Evolutionary conservation across 306 rosid genomes (phyloP).

Genomic region (Pyrus betulifolia): DNA sequence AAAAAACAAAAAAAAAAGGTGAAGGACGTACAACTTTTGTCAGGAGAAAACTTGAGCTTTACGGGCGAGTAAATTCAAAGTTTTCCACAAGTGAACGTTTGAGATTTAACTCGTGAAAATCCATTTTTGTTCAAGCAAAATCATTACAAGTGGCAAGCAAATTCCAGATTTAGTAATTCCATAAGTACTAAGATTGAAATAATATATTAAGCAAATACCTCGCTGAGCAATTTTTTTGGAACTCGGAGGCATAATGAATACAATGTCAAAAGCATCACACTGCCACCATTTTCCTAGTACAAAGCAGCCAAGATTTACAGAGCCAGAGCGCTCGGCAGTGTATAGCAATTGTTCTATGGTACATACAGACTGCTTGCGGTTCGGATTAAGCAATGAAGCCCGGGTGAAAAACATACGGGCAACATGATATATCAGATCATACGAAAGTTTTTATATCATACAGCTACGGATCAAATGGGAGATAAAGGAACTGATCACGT

Average conservation of each 20-base stretch:
- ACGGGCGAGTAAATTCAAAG: no score
- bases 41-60: no score
- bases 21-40: no score
- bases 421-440: slow-evolving; percentile 35
- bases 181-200: slow-evolving; percentile 11
- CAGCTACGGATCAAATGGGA: neutral
- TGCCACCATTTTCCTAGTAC: slow-evolving; percentile 20
- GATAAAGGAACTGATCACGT: slow-evolving; percentile 24
- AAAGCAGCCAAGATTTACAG: slow-evolving; percentile 53
- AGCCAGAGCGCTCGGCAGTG: slow-evolving; percentile 31
- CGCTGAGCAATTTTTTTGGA: slow-evolving; percentile 38
- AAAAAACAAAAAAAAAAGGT: no score
- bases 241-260: slow-evolving; percentile 63
- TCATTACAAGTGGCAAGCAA: neutral
- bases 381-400: slow-evolving; percentile 43
- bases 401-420: slow-evolving; percentile 62
- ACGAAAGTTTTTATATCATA: neutral
- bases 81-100: no score
- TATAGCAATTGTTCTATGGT: slow-evolving; percentile 36
- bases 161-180: neutral
- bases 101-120: no score
- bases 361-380: slow-evolving; percentile 34
- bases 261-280: slow-evolving; percentile 31
- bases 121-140: neutral
- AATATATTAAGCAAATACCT: slow-evolving; percentile 36